Evolutionary conservation across 2,329 filamentous ascomycete species (phyloP).

Genomic region (Zymoseptoria crescenta): DNA sequence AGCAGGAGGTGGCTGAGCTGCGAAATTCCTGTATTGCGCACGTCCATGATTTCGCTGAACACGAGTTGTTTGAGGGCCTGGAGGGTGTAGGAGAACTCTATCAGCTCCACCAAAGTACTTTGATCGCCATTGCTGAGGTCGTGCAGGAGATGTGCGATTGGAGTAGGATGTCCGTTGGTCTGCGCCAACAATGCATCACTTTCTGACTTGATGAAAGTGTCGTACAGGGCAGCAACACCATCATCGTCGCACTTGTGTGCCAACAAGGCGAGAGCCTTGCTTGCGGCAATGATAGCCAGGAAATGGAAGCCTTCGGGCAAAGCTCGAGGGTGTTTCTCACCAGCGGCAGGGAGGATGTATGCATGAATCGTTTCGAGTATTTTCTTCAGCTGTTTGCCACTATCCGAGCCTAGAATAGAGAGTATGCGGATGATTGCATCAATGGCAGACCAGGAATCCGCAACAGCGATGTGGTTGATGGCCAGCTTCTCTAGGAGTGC

Average conservation of each 20-base stretch:
- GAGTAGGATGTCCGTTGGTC: background rate
- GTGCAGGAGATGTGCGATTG: constrained; percentile 4
- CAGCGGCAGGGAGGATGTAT: constrained; percentile 20
- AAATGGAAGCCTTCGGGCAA: constrained; percentile 22
- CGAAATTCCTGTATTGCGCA: constrained; percentile 72
- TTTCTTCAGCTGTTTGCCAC: constrained; percentile 7
- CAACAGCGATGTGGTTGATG: constrained; percentile 9
- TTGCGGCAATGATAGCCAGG: constrained; percentile 5
- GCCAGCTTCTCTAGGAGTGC: constrained; percentile 10
- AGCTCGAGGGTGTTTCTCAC: constrained; percentile 25
- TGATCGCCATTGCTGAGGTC: constrained; percentile 12
- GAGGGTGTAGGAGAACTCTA: constrained; percentile 62
- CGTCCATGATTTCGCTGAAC: constrained; percentile 79
- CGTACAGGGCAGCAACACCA: constrained; percentile 12
- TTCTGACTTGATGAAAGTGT: constrained; percentile 17
- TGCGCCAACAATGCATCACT: constrained; percentile 16
- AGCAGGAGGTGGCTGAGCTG: constrained; percentile 66
- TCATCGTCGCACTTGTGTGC: constrained; percentile 3
- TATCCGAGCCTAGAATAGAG: constrained; percentile 1
- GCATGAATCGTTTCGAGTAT: constrained; percentile 18
- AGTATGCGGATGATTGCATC: constrained; percentile 14
- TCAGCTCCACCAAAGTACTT: constrained; percentile 36
- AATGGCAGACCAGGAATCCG: constrained; percentile 19
- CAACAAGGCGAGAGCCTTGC: constrained; percentile 2
- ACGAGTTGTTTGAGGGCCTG: constrained; percentile 62